Conservation (phyloP, 345 rosid species). For the Bruguiera gymnorhiza region DNA sequence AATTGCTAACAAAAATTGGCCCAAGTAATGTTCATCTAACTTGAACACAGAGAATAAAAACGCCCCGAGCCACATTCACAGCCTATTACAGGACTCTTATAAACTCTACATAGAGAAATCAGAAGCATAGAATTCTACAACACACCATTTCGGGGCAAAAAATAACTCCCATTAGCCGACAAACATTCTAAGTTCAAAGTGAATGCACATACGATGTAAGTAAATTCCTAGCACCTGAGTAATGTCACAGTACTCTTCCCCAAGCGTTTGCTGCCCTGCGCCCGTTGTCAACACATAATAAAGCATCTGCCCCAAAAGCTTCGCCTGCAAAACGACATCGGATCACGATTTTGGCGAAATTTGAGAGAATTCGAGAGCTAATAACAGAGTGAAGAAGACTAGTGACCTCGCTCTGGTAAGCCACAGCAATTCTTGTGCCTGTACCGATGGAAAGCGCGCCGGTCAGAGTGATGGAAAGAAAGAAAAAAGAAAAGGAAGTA, state of each 20-base stretch:
- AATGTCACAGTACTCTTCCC: slow-evolving; percentile 94
- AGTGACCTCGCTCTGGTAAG: slow-evolving; percentile 89
- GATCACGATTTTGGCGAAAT: not conserved
- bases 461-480: not conserved
- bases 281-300: slow-evolving; percentile 88
- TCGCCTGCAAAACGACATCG: slow-evolving; percentile 47
- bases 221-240: slow-evolving; percentile 55
- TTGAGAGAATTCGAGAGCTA: not conserved
- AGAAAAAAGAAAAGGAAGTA: not conserved
- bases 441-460: not conserved
- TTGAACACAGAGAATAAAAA: no score
- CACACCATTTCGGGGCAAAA: no score
- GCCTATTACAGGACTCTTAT: no score
- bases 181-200: no score
- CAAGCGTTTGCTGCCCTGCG: slow-evolving; percentile 91
- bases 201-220: no score
- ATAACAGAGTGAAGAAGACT: not conserved
- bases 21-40: not conserved
- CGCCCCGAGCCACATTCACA: no score
- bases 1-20: not conserved
- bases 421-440: slow-evolving; percentile 82
- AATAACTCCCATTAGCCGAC: no score
- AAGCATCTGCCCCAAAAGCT: slow-evolving; percentile 85
- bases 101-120: no score
- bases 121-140: no score